Conservation (phyloP, 345 rosid species). For the Hirschfeldia incana region DNA sequence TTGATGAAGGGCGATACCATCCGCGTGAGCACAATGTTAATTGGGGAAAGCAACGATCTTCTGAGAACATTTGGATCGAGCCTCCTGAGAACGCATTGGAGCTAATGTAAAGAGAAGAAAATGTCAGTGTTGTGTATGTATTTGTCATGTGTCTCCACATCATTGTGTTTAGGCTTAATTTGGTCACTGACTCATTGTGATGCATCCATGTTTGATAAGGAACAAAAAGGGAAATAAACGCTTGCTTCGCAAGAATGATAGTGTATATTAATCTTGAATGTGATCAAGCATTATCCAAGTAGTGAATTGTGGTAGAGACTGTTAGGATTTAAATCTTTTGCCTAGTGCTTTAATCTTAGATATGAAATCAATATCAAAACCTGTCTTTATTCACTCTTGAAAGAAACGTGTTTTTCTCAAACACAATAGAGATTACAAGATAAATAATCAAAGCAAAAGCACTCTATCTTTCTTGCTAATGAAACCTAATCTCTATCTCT, state of each 20-base stretch:
- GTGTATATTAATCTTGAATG: neutral
- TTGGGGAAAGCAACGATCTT: slow-evolving; percentile 8
- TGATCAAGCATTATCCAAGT: neutral
- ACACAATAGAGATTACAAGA: no score
- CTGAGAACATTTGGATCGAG: slow-evolving; percentile 27
- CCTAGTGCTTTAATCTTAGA: no score
- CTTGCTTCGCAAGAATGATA: neutral
- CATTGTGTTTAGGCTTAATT: neutral
- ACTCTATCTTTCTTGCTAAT: no score
- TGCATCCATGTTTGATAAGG: neutral
- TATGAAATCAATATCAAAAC: no score
- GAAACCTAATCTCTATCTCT: no score
- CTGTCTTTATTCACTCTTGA: no score
- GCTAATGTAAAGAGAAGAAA: neutral
- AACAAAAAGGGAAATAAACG: neutral
- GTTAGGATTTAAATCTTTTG: no score
- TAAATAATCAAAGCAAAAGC: no score
- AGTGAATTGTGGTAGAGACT: neutral
- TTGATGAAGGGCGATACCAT: slow-evolving; percentile 12
- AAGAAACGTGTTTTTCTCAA: no score
- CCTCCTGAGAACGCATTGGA: slow-evolving; percentile 14
- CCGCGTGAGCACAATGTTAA: slow-evolving; percentile 7
- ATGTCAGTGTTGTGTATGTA: neutral
- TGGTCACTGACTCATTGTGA: neutral
- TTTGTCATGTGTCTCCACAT: neutral